Conservation (phyloP, 768 basidiomycete species). For the Collybia nuda region DNA sequence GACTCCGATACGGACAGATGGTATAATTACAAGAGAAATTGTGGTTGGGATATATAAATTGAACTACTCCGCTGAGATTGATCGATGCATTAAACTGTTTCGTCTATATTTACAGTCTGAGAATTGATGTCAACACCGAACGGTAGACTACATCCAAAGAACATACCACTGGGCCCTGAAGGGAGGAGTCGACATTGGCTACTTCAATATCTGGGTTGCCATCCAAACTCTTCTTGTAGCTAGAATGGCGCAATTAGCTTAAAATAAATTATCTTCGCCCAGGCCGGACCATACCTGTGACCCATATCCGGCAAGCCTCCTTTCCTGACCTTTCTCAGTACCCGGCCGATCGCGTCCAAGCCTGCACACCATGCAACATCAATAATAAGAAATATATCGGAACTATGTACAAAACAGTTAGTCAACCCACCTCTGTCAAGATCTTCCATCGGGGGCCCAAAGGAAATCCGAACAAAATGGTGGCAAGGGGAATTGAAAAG, state of each 20-base stretch:
- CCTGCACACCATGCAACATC: constrained; percentile 41
- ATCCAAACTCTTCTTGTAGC: constrained; percentile 30
- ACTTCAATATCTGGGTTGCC: constrained; percentile 13
- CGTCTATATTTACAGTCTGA: too few species aligned
- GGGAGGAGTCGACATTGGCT: constrained; percentile 14
- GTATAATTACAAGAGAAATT: too few species aligned
- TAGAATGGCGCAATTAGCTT: too few species aligned
- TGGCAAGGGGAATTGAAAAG: constrained; percentile 90
- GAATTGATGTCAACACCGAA: not conserved
- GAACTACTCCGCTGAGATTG: not conserved
- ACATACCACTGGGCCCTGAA: constrained; percentile 11
- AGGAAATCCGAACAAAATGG: constrained; percentile 85
- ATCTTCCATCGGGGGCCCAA: constrained; percentile 78
- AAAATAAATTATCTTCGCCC: too few species aligned
- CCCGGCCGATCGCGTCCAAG: constrained; percentile 81
- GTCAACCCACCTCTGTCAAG: constrained; percentile 64
- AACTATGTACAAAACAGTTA: not conserved
- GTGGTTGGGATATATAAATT: too few species aligned
- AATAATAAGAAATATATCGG: not conserved
- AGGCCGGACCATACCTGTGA: constrained; percentile 64
- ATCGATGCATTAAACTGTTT: too few species aligned
- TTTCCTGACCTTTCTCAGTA: constrained; percentile 69
- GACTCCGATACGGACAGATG: too few species aligned
- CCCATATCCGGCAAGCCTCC: constrained; percentile 64
- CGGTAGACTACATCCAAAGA: not conserved